These are phyloP conservation scores for Thelephora aurantiotincta DNA, from an alignment of 768 basidiomycete species.

Conservation along the genomic window DNA sequence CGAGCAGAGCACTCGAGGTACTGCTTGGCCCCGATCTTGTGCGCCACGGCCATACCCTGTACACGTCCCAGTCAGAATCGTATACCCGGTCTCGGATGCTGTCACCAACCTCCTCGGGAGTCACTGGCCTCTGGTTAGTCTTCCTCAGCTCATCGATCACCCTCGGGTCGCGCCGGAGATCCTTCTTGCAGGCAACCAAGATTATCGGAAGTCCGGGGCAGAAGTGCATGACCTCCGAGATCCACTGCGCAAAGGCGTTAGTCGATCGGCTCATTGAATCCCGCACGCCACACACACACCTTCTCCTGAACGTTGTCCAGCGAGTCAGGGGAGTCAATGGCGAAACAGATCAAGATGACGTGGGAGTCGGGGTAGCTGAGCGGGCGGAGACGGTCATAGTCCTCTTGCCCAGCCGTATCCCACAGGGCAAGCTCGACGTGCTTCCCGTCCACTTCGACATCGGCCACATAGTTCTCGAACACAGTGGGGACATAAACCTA, in stretches of 20 bases:
- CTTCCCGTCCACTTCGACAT: conserved; percentile 97
- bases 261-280: not conserved
- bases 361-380: conserved; percentile 99
- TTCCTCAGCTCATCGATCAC: conserved; percentile 90
- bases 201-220: conserved; percentile 91
- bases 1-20: conserved; percentile 97
- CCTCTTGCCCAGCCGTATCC: conserved; percentile 99
- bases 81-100: not conserved
- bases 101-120: conserved; percentile 68
- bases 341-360: conserved; percentile 98
- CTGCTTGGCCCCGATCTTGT: conserved; percentile 93
- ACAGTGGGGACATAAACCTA: conserved; percentile 99
- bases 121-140: conserved; percentile 90
- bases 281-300: conserved; percentile 32
- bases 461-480: conserved; percentile 99
- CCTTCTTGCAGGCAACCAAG: conserved; percentile 98
- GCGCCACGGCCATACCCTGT: conserved; percentile 86
- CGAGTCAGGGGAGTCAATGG: conserved; percentile 94
- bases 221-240: conserved; percentile 97
- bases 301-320: conserved; percentile 99
- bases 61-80: not conserved
- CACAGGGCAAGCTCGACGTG: conserved; percentile 96
- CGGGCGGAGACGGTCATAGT: conserved; percentile 96
- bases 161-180: conserved; percentile 84
- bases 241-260: conserved; percentile 52